Evolutionary conservation across 768 basidiomycete species (phyloP), one percentile per base, ranked within the genome.

Genomic region (Mycena leptocephala): DNA sequence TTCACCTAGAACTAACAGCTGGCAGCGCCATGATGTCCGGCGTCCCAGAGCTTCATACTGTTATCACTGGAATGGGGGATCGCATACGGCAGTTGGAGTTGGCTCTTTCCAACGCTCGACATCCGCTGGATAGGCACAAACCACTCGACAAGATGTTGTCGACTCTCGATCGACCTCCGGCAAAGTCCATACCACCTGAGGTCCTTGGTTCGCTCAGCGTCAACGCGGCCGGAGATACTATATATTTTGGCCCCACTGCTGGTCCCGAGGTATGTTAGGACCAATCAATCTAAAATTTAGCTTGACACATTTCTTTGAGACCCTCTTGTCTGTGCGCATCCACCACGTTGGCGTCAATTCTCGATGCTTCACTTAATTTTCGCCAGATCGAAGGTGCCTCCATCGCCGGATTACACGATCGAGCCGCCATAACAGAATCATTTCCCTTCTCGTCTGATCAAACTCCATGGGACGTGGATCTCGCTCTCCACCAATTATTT

Each of bases 221-320:
- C 41, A 63, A 78, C 33, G 68, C 63, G 46, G 88, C 86, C 28
- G 85, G 86, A 37, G 88, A 89, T 14, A 82, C 86, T 75, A 85
- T 89, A 10, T 91, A 90, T 78, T 89, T 89, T 59, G 90, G 90
- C 16, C 87, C 87, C 28, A 86, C 88, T 16, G 90, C 88, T 4
- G 89, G 89, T 4, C 84, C 88, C 6, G 90, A 91, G 84, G 87
- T 88, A 74, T 10, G 24, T 28, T 8, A 2, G 13, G 6, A 39
- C 11, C 16, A n/a, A 5, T 61, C 20, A 2, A 20, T 11, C 26
- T n/a, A 3, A 69, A 22, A 67, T 16, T 64, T 24, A 22, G 14
- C n/a, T 13, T 51, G 20, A 46, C 33, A 37, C 3, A 8, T 43
- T 65, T 56, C 20, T 3, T 18, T n/a, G 22, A 76, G 76, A 61